Evolutionary conservation across 169 alveolate genomes (phyloP), one percentile per base, ranked within the genome.

Genomic region (Eimeria acervulina): DNA sequence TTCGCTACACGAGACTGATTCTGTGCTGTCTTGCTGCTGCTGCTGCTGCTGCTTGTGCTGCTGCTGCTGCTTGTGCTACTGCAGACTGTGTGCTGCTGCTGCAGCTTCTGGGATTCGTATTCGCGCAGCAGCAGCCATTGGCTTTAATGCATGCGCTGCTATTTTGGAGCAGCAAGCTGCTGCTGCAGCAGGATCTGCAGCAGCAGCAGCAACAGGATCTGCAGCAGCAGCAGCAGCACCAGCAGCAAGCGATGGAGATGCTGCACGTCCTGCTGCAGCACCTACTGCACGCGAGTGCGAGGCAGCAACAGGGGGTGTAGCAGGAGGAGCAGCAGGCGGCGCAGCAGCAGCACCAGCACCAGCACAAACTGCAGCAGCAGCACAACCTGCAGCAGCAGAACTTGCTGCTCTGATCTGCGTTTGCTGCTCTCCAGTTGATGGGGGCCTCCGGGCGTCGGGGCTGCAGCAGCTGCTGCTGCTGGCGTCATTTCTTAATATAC

Each of bases 31-130:
- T 59, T 51, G 59, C 0, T 51, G 59, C 15, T 51, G 59, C 0
- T 51, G 59, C 15, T 51, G 59, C 59, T 51, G 59, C 59, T 47
- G 55, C 12, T 47, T 5, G 19, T 47, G 55, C 55, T 51, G 59
- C 15, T 51, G 59, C 59, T 51, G 59, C 59, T 51, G 59, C 59
- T 51, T 10, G 7, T 51, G 59, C 2, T 51, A 17, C 59, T 51
- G 6, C 59, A 51, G 89, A 33, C 59, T 78, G 31, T 78, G 59
- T 59, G n/a, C 28, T 44, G 89, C 89, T 78, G 85, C 85, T n/a
- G 47, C 52, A 19, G 85, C 85, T 26, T 31, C 85, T 19, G 85
- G 85, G 10, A 12, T 78, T n/a, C 51, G 85, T 0, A 10, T 74
- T 1, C 38, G 47, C 15, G 85, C 40, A 31, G 85, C 47, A 36